Base-by-base conservation (phyloP, 495 filamentous ascomycete genomes). In the Talaromyces adpressus region DNA sequence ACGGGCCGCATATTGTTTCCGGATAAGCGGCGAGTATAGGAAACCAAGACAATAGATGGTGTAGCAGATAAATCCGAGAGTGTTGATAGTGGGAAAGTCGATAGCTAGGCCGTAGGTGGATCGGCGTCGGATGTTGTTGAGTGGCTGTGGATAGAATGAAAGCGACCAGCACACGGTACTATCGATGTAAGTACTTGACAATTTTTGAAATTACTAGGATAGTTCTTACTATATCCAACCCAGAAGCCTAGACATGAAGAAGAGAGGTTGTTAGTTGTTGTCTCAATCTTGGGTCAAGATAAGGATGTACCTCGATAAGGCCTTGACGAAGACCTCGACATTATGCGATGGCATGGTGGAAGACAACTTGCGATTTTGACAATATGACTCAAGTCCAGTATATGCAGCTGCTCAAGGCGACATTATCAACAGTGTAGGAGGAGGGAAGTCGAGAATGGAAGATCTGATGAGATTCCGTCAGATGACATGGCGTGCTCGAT, bases 121-220 rank as follows among this genome's bases (percentile, higher is more conserved):
- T 25, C 81, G 80, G 20, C 92, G 85, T 30, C 75, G 81, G 71
- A 80, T 87, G 79, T 96, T 98, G 62, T 85, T 82, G 45, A 93
- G 72, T 1, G 88, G 83, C 69, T 98, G 94, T 1, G 95, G 93
- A 71, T 97, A 98, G 77, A 97, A 98, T 12, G 91, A 96, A 45
- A 89, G 71, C 1, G 89, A 90, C 93, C 93, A 95, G 70, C 82
- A 84, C n/a, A 87, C 59, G 63, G 85, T 86, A 75, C 82, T 84
- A 62, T 51, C 16, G 12, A 20, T 4, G 29, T 57, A n/a, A 59
- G 57, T 30, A 11, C 11, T 34, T 29, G 52, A 29, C 52, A 56
- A 25, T 9, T 14, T 29, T 27, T 5, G 23, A 25, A 22, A n/a
- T 11, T 30, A 16, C 59, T 29, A 63, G 9, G 25, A 6, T 5